Base-by-base conservation (phyloP, 768 basidiomycete species). In the Mycena latifolia region DNA sequence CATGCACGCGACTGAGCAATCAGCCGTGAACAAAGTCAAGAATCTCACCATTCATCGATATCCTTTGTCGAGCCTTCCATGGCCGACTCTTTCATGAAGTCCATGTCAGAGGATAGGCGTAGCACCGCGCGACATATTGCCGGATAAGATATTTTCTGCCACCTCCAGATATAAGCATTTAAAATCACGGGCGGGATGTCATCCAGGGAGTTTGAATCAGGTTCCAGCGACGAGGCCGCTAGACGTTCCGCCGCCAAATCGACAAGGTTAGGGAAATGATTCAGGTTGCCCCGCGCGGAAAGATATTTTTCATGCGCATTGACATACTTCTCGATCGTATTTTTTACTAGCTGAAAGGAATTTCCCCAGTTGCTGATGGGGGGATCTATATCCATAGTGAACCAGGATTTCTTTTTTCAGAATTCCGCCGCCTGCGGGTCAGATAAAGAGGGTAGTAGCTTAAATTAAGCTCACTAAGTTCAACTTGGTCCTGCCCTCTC, bases 21-120 rank as follows among this genome's bases (percentile, higher is more conserved):
- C 1, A 20, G 20, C 25, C n/a, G 10, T 24, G 2, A 17, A 39
- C 14, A 27, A 29, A 5, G 7, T 18, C 41, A 18, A 14, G 4
- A 20, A 25, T 2, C 24, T 31, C 22, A 65, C 63, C 63, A 65
- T 65, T 59, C 63, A 28, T 65, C 63, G 17, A 65, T 54, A 29
- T 28, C 22, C 0, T 57, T 51, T 10, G 18, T 15, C 10, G 45
- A 37, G 24, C n/a, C 39, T 45, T 43, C 48, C 27, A 37, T 47
- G 5, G 41, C 25, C 43, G n/a, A 24, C 12, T 46, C 55, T 2
- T 20, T 29, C 18, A 15, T 18, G 18, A 53, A 46, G n/a, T 46
- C 45, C 10, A 22, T 22, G 45, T 25, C 45, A 24, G 24, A 12
- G 24, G 43, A 45, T 12, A 64, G 39, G 12, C 50, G n/a, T 11